These are phyloP conservation scores for Pestalotiopsis sp. DNA, from an alignment of 2,329 filamentous ascomycete genomes.

Conservation along the genomic window DNA sequence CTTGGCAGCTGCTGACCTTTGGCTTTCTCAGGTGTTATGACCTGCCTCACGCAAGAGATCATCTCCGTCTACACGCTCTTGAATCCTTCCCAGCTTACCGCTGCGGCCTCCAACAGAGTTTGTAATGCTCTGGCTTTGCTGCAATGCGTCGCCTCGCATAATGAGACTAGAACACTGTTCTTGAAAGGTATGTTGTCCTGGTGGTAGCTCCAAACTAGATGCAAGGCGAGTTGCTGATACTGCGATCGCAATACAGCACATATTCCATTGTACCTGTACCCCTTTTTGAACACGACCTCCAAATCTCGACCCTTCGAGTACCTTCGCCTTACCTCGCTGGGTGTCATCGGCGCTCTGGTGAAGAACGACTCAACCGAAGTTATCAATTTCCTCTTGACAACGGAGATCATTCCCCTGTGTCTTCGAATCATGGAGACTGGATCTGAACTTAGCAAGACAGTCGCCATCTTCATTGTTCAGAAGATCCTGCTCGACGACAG, in stretches of 20 bases:
- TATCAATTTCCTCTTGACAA: constrained; percentile 98
- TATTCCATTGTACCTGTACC: constrained; percentile 96
- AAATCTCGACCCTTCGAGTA: constrained; percentile 98
- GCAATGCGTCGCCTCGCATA: constrained; percentile 96
- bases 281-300: constrained; percentile 97
- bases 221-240: constrained; percentile 11
- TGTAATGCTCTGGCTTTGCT: constrained; percentile 95
- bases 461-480: constrained; percentile 99
- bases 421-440: constrained; percentile 99
- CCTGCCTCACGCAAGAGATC: constrained; percentile 94
- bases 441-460: constrained; percentile 96
- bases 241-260: constrained; percentile 65
- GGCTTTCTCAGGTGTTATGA: constrained; percentile 82
- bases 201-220: not conserved
- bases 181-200: constrained; percentile 72
- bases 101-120: constrained; percentile 94
- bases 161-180: constrained; percentile 92
- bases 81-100: constrained; percentile 95
- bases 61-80: constrained; percentile 97
- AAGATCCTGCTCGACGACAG: constrained; percentile 98
- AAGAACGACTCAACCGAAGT: constrained; percentile 99
- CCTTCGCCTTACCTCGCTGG: constrained; percentile 89
- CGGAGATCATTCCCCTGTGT: constrained; percentile 97
- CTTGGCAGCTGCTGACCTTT: not conserved
- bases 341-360: constrained; percentile 94